Evolutionary conservation across 2,329 filamentous ascomycete species (phyloP), one percentile per base, ranked within the genome.

Genomic region (Alternaria sp.): DNA sequence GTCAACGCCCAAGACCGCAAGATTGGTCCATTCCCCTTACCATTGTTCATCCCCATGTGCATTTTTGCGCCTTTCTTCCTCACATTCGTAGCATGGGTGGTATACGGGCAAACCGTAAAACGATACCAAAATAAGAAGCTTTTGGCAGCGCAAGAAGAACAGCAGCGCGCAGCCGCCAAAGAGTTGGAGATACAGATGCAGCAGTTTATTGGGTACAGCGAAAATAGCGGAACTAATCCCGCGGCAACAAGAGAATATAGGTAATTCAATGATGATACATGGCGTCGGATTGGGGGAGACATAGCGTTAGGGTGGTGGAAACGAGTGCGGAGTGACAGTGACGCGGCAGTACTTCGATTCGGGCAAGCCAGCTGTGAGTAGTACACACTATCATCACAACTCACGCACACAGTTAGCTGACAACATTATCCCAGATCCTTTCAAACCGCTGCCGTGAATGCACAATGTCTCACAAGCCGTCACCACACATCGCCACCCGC

Each of bases 31-130:
- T 50, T 60, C 11, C 55, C 58, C 6, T 49, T 61, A 2, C 55
- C 58, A 13, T 53, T 44, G 37, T 49, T 63, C 36, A 59, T 63
- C 5, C 33, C 55, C 13, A 39, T 63, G 5, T 58, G 58, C 29
- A 29, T 62, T 24, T 63, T 63, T 45, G 48, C 36, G 8, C 61
- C 58, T 2, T 52, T 54, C 29, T 39, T 59, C 21, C 39, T 62
- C 23, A 23, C 44, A 2, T 58, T 60, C 17, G 40, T 63, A 9
- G 4, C 31, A 21, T 63, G 45, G 49, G 24, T 57, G 4, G 24
- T 56, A 3, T 54, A 57, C 17, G 31, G 33, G 9, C 40, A 46
- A 8, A 40, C 45, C 0, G 28, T 55, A 3, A 44, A 39, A 36
- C 45, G 48, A 7, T 33, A 26, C 31, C 48, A 33, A 10, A 49